A percentile compares a stretch with the other conserved stretches of the same genome.
Conservation (phyloP, 2,329 filamentous ascomycete species). For the Epichloe bromicola region DNA sequence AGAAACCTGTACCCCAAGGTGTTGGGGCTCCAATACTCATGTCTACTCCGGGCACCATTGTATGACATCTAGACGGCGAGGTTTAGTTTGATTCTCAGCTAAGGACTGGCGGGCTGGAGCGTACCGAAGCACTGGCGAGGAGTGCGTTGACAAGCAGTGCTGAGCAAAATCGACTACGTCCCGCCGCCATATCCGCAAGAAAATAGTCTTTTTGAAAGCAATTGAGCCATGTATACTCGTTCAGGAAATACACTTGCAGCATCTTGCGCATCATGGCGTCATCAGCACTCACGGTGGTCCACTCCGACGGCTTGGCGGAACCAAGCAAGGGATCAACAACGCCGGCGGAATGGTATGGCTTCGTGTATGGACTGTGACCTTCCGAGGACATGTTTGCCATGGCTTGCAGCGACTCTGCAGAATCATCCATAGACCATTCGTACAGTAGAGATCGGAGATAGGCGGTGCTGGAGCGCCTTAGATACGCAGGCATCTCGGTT, state of each 20-base stretch:
- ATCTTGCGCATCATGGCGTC: slow-evolving; percentile 22
- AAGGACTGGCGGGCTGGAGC: slow-evolving; percentile 2
- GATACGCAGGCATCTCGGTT: slow-evolving; percentile 10
- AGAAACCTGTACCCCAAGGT: slow-evolving; percentile 23
- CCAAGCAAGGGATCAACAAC: slow-evolving; percentile 21
- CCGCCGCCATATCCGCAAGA: slow-evolving; percentile 23
- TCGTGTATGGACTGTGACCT: slow-evolving; percentile 16
- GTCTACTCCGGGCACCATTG: no score
- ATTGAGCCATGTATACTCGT: slow-evolving; percentile 23
- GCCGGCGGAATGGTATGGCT: slow-evolving; percentile 23
- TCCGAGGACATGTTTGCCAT: background rate
- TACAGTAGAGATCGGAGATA: slow-evolving; percentile 17
- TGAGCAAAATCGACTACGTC: slow-evolving; percentile 23
- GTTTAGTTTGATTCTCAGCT: no score
- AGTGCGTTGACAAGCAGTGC: slow-evolving; percentile 25
- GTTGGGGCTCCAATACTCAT: slow-evolving; percentile 23
- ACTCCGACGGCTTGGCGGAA: slow-evolving; percentile 17
- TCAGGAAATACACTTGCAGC: slow-evolving; percentile 15
- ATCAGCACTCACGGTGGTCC: slow-evolving; percentile 24
- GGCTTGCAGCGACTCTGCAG: slow-evolving; percentile 6
- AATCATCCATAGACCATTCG: slow-evolving; percentile 5
- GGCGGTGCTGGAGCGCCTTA: slow-evolving; percentile 9
- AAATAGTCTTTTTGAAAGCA: slow-evolving; percentile 27
- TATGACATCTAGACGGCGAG: no score
- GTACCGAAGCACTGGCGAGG: slow-evolving; percentile 24